Conservation (phyloP, 1,284 basidiomycete species). For the Austropuccinia psidii region DNA sequence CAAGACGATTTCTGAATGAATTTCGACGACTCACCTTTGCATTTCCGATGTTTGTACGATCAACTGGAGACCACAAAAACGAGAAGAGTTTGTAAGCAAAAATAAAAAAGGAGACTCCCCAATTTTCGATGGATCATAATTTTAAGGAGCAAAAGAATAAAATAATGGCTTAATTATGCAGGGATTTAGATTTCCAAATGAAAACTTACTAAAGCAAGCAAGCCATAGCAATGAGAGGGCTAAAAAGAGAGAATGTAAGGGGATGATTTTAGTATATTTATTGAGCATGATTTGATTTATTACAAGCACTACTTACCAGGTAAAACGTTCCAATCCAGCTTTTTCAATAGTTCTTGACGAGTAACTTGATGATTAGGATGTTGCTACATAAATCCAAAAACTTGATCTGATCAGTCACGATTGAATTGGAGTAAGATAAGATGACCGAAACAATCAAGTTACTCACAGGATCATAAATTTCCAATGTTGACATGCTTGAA, state of each 20-base stretch:
- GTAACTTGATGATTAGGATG: constrained; percentile 6
- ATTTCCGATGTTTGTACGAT: constrained; percentile 37
- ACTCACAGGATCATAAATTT: too few species aligned
- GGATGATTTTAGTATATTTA: neutral
- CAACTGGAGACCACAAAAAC: too few species aligned
- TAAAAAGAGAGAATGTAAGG: neutral
- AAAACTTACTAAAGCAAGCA: constrained; percentile 28
- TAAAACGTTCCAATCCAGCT: constrained; percentile 3
- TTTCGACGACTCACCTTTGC: constrained; percentile 14
- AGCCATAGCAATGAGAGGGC: constrained; percentile 14
- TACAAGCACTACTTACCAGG: constrained; percentile 15
- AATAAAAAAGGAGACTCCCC: neutral
- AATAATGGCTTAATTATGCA: neutral
- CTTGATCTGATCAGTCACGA: too few species aligned
- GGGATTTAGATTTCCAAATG: neutral
- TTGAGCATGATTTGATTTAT: too few species aligned
- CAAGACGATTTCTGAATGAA: neutral
- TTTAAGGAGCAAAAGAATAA: neutral
- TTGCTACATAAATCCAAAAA: too few species aligned
- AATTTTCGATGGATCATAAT: neutral
- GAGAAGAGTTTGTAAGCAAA: neutral
- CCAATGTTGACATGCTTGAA: too few species aligned
- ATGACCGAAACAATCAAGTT: too few species aligned
- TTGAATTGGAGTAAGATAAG: too few species aligned
- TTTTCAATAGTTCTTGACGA: neutral